Evolutionary conservation across 306 rosid genomes (phyloP), one percentile per base, ranked within the genome.

Genomic region (Vigna unguiculata): DNA sequence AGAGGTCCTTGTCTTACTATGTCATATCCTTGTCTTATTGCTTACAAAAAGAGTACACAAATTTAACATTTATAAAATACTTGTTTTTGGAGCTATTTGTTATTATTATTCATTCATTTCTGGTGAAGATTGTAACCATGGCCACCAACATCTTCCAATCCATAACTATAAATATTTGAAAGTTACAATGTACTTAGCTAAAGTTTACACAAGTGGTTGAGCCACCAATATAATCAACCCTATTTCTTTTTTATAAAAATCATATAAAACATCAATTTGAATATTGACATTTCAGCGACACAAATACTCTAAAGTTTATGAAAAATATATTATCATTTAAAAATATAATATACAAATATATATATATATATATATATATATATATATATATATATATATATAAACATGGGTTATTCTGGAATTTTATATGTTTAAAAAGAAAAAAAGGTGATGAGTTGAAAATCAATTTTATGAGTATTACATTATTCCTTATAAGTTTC

Each of bases 1-100:
- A 45, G 57, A 74, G 72, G 93, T 87, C 89, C 62, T 82, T 82
- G 80, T 89, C 93, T 81, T 74, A 67, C 66, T 60, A 62, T 80
- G 93, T 80, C 85, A 86, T 38, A 52, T 63, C 75, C 79, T 83
- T 75, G 74, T 69, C 84, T 53, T 59, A 63, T 88, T 77, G 60
- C 80, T 55, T 74, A 38, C 47, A 64, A 75, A 74, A 30, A 62
- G 64, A 77, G 74, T 60, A 72, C 67, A 32, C 25, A 17, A 17
- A 49, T 16, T 52, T 15, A 32, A 30, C 49, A 57, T 17, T 62
- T 57, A 62, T 59, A 41, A 30, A 30, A 49, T 24, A 30, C 36
- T 24, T 65, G 49, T 13, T 67, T 36, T 71, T 75, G 78, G 30
- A 24, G 4, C 62, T 21, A 46, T 38, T 21, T 47, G 24, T 19